Evolutionary conservation across 2,329 filamentous ascomycete species (phyloP), one percentile per base, ranked within the genome.

Genomic region (Ascochyta rabiei): DNA sequence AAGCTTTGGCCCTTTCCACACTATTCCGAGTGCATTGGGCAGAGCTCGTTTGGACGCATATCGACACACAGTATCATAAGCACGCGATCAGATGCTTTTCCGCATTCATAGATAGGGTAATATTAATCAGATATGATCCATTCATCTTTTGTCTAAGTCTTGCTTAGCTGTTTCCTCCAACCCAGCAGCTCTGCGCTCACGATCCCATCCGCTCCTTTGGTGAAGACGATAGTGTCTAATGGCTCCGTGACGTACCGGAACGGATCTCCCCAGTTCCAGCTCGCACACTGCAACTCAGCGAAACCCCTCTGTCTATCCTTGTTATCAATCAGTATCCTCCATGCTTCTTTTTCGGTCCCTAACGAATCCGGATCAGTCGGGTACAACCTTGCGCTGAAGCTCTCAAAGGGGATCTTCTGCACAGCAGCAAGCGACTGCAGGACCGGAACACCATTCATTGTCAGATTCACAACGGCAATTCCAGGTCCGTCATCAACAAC

Each of bases 401-500:
- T 51, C 2, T 61, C 34, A 5, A 48, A 8, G 0, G 53, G 44
- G 1, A 57, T 38, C 1, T 50, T 44, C 18, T 57, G 49, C 18
- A 59, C 23, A 4, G 48, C 42, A 6, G 66, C 60, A 8, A 69
- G 48, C 10, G 54, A 52, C 1, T 24, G 33, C 12, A 68, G 23
- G 1, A 69, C 52, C 7, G 55, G 46, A 0, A 61, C 60, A 13
- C 59, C 59, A 19, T 68, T 66, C 13, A 67, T 56, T 4, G 28
- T 60, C 15, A 65, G 46, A 2, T 46, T 15, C 2, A 53, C 50
- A 23, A 71, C 54, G 8, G 47, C 33, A 13, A 71, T 43, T 1
- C 68, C 68, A 4, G 68, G 67, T 0, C 67, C 68, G 16, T 63
- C 53, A 19, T 70, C 66, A 0, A 63, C 26, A 2, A 19, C 41